These are phyloP conservation scores for Syzygium aromaticum DNA, from an alignment of 345 rosid genomes.

Conservation along the genomic window DNA sequence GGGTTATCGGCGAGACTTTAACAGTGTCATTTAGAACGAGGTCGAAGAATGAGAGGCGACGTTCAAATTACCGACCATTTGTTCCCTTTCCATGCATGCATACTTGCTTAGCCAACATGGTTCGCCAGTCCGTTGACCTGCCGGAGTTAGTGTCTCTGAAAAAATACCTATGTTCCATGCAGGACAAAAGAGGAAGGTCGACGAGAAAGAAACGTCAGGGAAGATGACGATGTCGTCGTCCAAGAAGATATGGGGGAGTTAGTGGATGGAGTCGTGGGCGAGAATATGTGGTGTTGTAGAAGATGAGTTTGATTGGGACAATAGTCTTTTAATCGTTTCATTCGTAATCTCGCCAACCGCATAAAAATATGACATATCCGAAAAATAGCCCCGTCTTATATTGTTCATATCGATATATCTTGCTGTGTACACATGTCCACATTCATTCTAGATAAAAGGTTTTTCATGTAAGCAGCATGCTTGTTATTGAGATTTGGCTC, in stretches of 20 bases:
- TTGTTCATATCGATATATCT: neutral
- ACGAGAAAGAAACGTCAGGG: neutral
- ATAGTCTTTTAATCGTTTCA: neutral
- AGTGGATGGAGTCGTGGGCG: neutral
- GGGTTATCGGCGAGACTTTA: neutral
- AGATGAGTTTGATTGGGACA: neutral
- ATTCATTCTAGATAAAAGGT: neutral
- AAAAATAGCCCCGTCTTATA: neutral
- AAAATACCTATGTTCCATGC: neutral
- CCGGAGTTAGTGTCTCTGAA: neutral
- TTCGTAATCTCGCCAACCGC: neutral
- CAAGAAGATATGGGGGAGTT: neutral
- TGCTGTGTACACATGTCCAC: neutral
- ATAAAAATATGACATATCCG: neutral
- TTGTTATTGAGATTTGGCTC: neutral
- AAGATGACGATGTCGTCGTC: neutral
- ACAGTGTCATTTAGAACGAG: neutral
- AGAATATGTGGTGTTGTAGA: neutral
- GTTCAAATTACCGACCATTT: neutral
- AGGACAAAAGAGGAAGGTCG: neutral
- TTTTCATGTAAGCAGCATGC: accelerated
- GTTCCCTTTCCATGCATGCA: neutral
- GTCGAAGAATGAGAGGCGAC: neutral
- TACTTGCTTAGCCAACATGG: neutral
- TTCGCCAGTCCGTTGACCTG: neutral